Conservation (phyloP, 352 stramenopile genomes). For the Peronosclerospora sorghi region DNA sequence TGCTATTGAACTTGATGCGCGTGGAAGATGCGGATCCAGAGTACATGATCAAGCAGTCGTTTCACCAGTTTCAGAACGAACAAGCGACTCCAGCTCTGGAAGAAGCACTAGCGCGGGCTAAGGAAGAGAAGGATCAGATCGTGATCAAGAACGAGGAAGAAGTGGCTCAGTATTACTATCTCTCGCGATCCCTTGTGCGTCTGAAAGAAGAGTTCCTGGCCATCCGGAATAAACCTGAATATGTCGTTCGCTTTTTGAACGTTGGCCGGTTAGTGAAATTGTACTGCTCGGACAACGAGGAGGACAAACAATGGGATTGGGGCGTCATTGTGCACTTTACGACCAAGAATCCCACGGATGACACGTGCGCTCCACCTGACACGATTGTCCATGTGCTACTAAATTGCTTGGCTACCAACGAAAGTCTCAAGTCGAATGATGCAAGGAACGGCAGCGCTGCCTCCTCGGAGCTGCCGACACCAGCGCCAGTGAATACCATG, state of each 20-base stretch:
- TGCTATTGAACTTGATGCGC: no score
- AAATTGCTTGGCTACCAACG: slow-evolving; percentile 38
- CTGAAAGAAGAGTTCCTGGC: slow-evolving; percentile 88
- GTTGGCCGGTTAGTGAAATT: slow-evolving; percentile 86
- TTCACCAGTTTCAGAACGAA: slow-evolving; percentile 92
- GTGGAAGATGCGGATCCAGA: slow-evolving; percentile 72
- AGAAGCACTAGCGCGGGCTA: slow-evolving; percentile 64
- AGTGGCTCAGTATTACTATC: slow-evolving; percentile 83
- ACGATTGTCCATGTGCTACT: slow-evolving; percentile 73
- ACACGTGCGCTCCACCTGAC: slow-evolving; percentile 46
- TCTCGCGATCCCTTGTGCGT: slow-evolving; percentile 87
- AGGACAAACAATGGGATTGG: slow-evolving; percentile 61
- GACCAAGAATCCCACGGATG: slow-evolving; percentile 62
- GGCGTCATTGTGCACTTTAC: slow-evolving; percentile 82
- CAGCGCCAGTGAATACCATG: slow-evolving; percentile 48
- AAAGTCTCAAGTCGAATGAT: slow-evolving; percentile 14
- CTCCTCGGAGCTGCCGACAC: slow-evolving; percentile 35
- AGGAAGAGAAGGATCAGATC: slow-evolving; percentile 82
- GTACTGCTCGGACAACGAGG: slow-evolving; percentile 42
- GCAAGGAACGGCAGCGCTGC: slow-evolving; percentile 14
- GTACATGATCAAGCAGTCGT: slow-evolving; percentile 97
- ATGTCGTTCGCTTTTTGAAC: slow-evolving; percentile 91
- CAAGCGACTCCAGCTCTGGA: slow-evolving; percentile 66
- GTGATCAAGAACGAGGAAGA: slow-evolving; percentile 85
- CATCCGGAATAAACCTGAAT: slow-evolving; percentile 87